Percentiles rank a stretch among this genome's conserved stretches.
Conservation (phyloP, 305 asterid genomes). For the Striga hermonthica region DNA sequence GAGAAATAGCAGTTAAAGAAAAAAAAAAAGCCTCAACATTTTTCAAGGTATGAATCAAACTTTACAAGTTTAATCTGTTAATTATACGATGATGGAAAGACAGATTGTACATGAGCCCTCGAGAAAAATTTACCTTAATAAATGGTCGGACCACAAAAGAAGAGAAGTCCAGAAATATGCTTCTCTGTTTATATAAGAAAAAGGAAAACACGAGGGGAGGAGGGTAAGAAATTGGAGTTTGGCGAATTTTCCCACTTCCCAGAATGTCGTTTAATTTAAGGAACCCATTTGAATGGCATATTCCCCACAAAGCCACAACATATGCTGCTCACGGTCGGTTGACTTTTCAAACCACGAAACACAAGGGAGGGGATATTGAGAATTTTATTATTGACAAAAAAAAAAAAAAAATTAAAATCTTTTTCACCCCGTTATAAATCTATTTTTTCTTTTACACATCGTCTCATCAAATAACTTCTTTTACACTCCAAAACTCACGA, state of each 20-base stretch:
- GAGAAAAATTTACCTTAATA: conserved; percentile 33
- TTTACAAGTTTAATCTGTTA: neutral
- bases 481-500: too few relatives aligned
- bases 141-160: conserved; percentile 10
- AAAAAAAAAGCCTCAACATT: conserved; percentile 12
- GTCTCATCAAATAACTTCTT: too few relatives aligned
- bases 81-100: too few relatives aligned
- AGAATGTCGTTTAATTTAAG: neutral
- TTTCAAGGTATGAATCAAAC: neutral
- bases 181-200: conserved; percentile 9
- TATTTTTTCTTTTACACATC: too few relatives aligned
- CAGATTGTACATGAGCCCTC: neutral
- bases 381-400: too few relatives aligned
- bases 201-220: neutral
- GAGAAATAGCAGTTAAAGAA: too few relatives aligned
- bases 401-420: too few relatives aligned
- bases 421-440: too few relatives aligned
- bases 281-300: neutral
- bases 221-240: neutral
- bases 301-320: neutral
- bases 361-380: too few relatives aligned
- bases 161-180: conserved; percentile 22
- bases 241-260: neutral
- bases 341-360: neutral
- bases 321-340: neutral